A percentile compares a stretch with the other conserved stretches of the same genome.
Evolutionary conservation across 2,329 filamentous ascomycete genomes (phyloP).

Genomic region (Clathrospora elynae): DNA sequence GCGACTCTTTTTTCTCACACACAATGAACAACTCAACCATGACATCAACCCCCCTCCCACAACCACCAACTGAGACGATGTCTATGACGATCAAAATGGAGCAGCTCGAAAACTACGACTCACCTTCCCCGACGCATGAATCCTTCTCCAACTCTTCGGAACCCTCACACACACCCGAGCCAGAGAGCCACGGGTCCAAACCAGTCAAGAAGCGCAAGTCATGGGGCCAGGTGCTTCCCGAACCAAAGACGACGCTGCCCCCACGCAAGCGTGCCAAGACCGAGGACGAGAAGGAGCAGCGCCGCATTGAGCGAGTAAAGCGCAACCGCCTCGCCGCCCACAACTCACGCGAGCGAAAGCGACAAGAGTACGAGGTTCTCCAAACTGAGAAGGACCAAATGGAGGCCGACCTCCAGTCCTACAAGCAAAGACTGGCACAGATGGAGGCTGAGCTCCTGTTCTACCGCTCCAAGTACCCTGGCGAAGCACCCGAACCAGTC

Average conservation of each 20-base stretch:
- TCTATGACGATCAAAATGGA: slow-evolving; percentile 51
- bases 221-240: slow-evolving; percentile 95
- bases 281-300: slow-evolving; percentile 97
- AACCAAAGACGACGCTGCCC: slow-evolving; percentile 94
- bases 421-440: slow-evolving; percentile 55
- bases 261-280: slow-evolving; percentile 98
- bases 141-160: slow-evolving; percentile 24
- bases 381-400: slow-evolving; percentile 66
- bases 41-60: slow-evolving; percentile 30
- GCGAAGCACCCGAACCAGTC: slow-evolving; percentile 30
- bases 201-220: slow-evolving; percentile 93
- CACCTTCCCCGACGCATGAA: slow-evolving; percentile 30
- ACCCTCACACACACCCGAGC: slow-evolving; percentile 27
- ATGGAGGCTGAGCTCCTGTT: slow-evolving; percentile 56
- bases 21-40: slow-evolving; percentile 32
- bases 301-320: slow-evolving; percentile 94
- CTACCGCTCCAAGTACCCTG: slow-evolving; percentile 43
- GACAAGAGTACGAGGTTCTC: slow-evolving; percentile 85
- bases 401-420: slow-evolving; percentile 66
- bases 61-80: slow-evolving; percentile 28
- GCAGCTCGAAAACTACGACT: slow-evolving; percentile 43
- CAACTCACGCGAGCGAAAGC: slow-evolving; percentile 93
- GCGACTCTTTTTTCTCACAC: slow-evolving; percentile 28
- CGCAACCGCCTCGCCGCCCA: slow-evolving; percentile 95
- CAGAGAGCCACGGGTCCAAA: slow-evolving; percentile 54